Evolutionary conservation across 1,139 yeast species (phyloP).

Genomic region (Hyphopichia burtonii): DNA sequence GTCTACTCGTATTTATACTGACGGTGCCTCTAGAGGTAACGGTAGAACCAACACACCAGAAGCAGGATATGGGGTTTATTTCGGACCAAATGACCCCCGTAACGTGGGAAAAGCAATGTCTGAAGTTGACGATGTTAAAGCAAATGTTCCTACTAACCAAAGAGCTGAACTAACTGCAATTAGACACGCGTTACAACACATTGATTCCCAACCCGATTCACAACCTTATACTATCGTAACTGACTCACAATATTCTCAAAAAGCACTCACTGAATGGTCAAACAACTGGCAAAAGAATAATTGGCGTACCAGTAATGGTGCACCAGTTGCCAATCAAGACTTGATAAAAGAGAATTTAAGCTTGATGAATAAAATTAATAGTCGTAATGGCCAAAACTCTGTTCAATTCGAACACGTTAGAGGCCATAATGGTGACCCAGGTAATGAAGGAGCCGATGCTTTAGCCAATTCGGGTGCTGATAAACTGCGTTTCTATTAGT

Average conservation of each 20-base stretch:
- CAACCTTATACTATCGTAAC: slow-evolving; percentile 36
- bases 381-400: slow-evolving; percentile 26
- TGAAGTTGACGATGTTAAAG: slow-evolving; percentile 18
- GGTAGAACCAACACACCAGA: slow-evolving; percentile 46
- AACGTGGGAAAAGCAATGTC: slow-evolving; percentile 53
- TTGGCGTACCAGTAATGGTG: slow-evolving; percentile 47
- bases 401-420: slow-evolving; percentile 56
- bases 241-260: slow-evolving; percentile 58
- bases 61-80: slow-evolving; percentile 72
- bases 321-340: slow-evolving; percentile 51
- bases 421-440: slow-evolving; percentile 69
- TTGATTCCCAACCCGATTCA: slow-evolving; percentile 12
- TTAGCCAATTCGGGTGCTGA: slow-evolving; percentile 71
- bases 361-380: slow-evolving; percentile 27
- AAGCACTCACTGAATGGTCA: slow-evolving; percentile 52
- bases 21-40: slow-evolving; percentile 66
- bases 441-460: slow-evolving; percentile 76
- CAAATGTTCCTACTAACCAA: slow-evolving; percentile 63
- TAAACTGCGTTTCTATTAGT: slow-evolving; percentile 10
- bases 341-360: slow-evolving; percentile 35
- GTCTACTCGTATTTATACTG: slow-evolving; percentile 50
- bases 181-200: slow-evolving; percentile 47
- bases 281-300: slow-evolving; percentile 52
- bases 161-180: slow-evolving; percentile 78
- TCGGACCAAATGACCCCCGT: slow-evolving; percentile 53